Base-by-base conservation (phyloP, 805 yeast species). In the Metschnikowia koreensis region DNA sequence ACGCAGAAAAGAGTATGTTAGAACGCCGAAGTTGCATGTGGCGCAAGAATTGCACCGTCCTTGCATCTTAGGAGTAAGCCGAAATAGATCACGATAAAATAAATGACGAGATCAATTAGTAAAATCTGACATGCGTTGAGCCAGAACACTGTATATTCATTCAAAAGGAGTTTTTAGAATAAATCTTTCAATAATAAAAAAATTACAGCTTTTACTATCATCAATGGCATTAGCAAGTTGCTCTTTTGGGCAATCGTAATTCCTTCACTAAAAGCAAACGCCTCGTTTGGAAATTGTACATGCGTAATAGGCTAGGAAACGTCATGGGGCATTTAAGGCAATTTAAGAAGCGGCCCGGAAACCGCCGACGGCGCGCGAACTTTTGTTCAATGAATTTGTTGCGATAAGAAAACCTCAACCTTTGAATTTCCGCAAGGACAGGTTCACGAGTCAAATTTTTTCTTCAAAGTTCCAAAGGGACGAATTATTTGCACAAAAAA, bases 281-380 rank as follows among this genome's bases (percentile, higher is more conserved):
- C 39, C 39, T 52, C 22, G 17, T 16, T 22, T n/a, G 47, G 38
- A 31, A 37, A 10, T 11, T 12, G 39, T 33, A 33, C 37, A 33
- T 22, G 22, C 22, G 22, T 22, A 22, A 22, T 22, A 22, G 22
- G 22, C 22, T 22, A 12, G 6, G 13, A 31, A 31, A 31, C 6
- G 34, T 31, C 13, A 42, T 22, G 45, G 13, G 38, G 15, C 28
- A n/a, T 6, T 17, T 31, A 15, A 12, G 38, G 45, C 45, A 42
- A 1, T 15, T 11, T 22, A 29, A 17, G 22, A 29, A 17, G 22
- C 48, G 48, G 48, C 44, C 48, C 48, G 48, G 48, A 46, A 31
- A 29, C 16, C 48, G 44, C 48, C 48, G 45, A 29, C 11, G 41
- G 37, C 16, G 22, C 16, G 34, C 34, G 34, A 26, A 41, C 41